phyloP scores from a whole-genome alignment of 2,329 filamentous ascomycete species.

The Xylariaceae sp. region DNA sequence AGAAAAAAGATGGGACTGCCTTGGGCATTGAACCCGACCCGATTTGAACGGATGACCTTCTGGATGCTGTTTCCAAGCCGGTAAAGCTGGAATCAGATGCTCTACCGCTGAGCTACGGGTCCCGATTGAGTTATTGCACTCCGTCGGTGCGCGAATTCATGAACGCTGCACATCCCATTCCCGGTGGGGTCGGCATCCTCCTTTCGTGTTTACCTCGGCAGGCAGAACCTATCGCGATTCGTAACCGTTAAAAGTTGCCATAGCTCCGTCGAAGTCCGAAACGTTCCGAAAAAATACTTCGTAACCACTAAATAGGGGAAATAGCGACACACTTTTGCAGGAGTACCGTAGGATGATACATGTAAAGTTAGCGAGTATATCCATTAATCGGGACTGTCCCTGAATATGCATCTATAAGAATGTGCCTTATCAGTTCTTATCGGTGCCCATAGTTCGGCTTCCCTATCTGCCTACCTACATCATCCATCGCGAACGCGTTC shows the following conservation, averaged over 20 bases:
- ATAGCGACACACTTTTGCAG: too few species aligned
- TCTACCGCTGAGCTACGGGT: slow-evolving; percentile 7
- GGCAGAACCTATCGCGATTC: too few species aligned
- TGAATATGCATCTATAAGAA: not conserved
- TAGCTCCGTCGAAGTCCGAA: too few species aligned
- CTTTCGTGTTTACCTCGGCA: too few species aligned
- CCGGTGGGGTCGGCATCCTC: not conserved
- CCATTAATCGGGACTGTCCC: not conserved
- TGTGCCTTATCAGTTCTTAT: slow-evolving; percentile 7
- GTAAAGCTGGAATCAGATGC: not conserved
- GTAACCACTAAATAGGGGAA: too few species aligned
- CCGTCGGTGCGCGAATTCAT: not conserved
- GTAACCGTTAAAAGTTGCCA: too few species aligned
- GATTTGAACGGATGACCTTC: slow-evolving; percentile 3
- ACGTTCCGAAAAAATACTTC: too few species aligned
- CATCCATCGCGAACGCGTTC: not conserved
- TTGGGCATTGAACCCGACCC: slow-evolving; percentile 1
- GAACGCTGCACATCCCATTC: not conserved
- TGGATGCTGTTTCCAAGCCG: not conserved
- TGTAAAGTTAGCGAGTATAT: not conserved
- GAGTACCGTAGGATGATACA: not conserved
- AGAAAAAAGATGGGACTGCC: not conserved
- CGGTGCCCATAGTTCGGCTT: not conserved
- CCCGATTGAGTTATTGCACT: not conserved
- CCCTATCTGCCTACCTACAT: not conserved